Conservation (phyloP, 2,329 filamentous ascomycete species). For the Apiospora rasikravindrae region DNA sequence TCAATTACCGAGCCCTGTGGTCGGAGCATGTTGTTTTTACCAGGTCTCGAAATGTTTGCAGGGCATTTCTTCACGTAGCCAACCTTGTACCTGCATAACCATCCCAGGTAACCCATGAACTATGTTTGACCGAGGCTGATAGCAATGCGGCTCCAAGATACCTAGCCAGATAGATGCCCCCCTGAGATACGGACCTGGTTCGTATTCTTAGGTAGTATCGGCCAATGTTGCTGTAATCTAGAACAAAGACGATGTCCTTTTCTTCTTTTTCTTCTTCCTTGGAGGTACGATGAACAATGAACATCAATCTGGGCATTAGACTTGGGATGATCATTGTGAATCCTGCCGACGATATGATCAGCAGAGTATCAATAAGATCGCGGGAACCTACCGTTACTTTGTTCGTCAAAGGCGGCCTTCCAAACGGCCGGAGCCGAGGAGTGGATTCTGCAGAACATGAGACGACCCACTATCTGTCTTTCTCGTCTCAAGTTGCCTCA, state of each 20-base stretch:
- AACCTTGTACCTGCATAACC: background rate
- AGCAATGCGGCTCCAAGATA: background rate
- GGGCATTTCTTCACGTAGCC: background rate
- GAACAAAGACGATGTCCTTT: background rate
- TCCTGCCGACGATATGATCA: background rate
- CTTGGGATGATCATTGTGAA: background rate
- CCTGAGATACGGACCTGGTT: background rate
- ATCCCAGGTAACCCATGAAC: background rate
- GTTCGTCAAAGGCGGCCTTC: background rate
- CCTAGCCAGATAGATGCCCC: background rate
- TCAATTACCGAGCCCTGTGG: background rate
- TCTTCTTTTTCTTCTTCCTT: background rate
- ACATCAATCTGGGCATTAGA: background rate
- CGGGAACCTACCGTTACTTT: background rate
- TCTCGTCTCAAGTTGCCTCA: slow-evolving; percentile 15
- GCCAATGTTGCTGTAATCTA: background rate
- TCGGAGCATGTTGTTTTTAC: background rate
- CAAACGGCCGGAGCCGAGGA: background rate
- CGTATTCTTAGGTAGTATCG: no score
- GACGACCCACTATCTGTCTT: slow-evolving; percentile 2
- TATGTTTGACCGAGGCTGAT: background rate
- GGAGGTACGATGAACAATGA: background rate
- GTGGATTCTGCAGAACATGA: slow-evolving; percentile 9
- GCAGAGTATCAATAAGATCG: background rate
- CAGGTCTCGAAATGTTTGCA: background rate